Base-by-base conservation (phyloP, 163 green algal species). In the Smithsoniella earleae region DNA sequence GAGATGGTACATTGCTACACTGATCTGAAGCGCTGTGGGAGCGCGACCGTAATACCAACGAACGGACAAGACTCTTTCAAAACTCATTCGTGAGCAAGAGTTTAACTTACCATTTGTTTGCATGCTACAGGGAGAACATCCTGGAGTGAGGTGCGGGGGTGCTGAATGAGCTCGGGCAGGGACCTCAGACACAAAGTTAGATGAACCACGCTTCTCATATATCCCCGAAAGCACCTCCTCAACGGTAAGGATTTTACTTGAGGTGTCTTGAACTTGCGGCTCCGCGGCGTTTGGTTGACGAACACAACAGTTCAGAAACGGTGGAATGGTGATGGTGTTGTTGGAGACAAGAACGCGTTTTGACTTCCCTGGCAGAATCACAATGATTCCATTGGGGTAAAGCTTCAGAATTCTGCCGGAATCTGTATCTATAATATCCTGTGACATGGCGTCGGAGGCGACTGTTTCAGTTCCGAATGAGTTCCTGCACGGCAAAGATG, bases 401-500 rank as follows among this genome's bases (percentile, higher is more conserved):
- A 69, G 30, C 58, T 69, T 69, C 27, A 69, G 58, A 13, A 36
- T 34, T 5, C 58, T 30, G 5, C 58, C 58, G 18, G 58, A 69
- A 5, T 36, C 58, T 16, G 20, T 30, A 18, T 69, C 58, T 22
- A 69, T 69, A 13, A 49, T n/a, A n/a, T n/a, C n/a, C n/a, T n/a
- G n/a, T n/a, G n/a, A n/a, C n/a, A n/a, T n/a, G n/a, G n/a, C n/a
- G n/a, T n/a, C n/a, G n/a, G n/a, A n/a, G n/a, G n/a, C n/a, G n/a
- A n/a, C n/a, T n/a, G n/a, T n/a, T n/a, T n/a, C n/a, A n/a, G n/a
- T n/a, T n/a, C n/a, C n/a, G n/a, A n/a, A n/a, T n/a, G n/a, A n/a
- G n/a, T n/a, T n/a, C n/a, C n/a, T n/a, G n/a, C n/a, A n/a, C n/a
- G n/a, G n/a, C n/a, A n/a, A n/a, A n/a, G n/a, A n/a, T n/a, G n/a